Base-by-base conservation (phyloP, 768 basidiomycete genomes). In the Tephrocybe sp. region DNA sequence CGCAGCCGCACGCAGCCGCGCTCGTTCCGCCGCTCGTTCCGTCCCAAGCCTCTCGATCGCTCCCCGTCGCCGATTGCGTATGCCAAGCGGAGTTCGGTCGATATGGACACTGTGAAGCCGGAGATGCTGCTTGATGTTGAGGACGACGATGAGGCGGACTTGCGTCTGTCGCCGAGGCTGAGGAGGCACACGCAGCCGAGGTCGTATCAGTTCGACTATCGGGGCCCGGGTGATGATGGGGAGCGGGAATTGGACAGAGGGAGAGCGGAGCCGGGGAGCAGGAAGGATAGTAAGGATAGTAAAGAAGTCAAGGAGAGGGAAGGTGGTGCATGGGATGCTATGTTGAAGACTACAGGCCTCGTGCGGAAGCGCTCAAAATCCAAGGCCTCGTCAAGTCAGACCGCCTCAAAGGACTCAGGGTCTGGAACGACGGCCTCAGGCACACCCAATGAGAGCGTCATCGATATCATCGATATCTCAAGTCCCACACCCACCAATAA, bases 1-100 rank as follows among this genome's bases (percentile, higher is more conserved):
- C 52, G 58, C 5, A 49, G 43, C 25, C 55, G 49, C 28, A 39
- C 53, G 18, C 52, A 54, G 27, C 46, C 47, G 9, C 55, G 34
- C 7, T 37, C 52, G 13, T 56, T 40, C 39, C 49, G 49, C 22
- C 53, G 19, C 11, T 54, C 52, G 11, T 54, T 48, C 44, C 50
- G 47, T 9, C 43, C 46, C 18, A 48, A 19, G 21, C 52, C 12
- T 15, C 40, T 31, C 1, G 27, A 41, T 36, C 51, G 44, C 16
- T 44, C 51, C 16, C 59, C 61, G 3, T 60, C 60, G 3, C 63
- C 63, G 5, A 64, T 64, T n/a, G 49, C 50, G 5, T 64, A 61
- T 28, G 63, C 60, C 18, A 42, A 55, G 25, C 54, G 59, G 13
- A 51, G 44, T 30, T 60, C 56, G 28, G 40, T 54, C 27, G 58